A percentile compares a stretch with the other conserved stretches of the same genome.
phyloP scores from a whole-genome alignment of 768 basidiomycete genomes.

The Leccinum subtestaceum region DNA sequence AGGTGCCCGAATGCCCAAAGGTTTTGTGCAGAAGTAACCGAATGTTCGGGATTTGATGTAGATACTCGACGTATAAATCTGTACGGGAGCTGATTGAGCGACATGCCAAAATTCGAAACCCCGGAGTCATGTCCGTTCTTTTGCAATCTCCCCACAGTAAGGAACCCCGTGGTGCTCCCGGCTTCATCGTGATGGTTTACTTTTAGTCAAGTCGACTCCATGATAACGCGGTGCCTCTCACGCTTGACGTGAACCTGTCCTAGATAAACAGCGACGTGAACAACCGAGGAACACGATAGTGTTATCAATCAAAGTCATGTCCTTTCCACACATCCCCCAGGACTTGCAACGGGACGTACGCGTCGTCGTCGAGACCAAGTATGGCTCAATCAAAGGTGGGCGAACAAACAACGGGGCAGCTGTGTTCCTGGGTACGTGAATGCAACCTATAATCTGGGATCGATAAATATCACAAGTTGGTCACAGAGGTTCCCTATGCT shows the following conservation, averaged over 20 bases:
- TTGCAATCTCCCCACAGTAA: not conserved
- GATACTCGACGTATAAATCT: not conserved
- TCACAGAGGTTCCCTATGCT: constrained; percentile 69
- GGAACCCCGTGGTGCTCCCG: not conserved
- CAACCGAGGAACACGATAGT: not conserved
- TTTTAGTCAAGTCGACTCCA: constrained; percentile 1
- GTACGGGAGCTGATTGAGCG: not conserved
- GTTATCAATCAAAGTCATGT: not conserved
- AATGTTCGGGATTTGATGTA: constrained; percentile 4
- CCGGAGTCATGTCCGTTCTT: not conserved
- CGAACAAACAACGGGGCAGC: constrained; percentile 58
- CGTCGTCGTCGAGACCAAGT: constrained; percentile 51
- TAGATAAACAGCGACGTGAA: constrained; percentile 13
- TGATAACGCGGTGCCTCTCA: constrained; percentile 8
- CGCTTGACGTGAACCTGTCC: not conserved
- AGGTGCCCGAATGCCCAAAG: constrained; percentile 57
- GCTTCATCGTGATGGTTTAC: not conserved
- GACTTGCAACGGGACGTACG: constrained; percentile 46
- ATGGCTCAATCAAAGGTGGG: constrained; percentile 56
- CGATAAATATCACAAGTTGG: not conserved
- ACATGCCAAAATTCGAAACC: constrained; percentile 2
- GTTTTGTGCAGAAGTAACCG: constrained; percentile 22
- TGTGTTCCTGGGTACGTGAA: constrained; percentile 56
- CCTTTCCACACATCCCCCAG: constrained; percentile 48
- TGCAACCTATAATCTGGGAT: not conserved